Base-by-base conservation (phyloP, 805 yeast genomes). In the Nadsonia fulvescens region DNA sequence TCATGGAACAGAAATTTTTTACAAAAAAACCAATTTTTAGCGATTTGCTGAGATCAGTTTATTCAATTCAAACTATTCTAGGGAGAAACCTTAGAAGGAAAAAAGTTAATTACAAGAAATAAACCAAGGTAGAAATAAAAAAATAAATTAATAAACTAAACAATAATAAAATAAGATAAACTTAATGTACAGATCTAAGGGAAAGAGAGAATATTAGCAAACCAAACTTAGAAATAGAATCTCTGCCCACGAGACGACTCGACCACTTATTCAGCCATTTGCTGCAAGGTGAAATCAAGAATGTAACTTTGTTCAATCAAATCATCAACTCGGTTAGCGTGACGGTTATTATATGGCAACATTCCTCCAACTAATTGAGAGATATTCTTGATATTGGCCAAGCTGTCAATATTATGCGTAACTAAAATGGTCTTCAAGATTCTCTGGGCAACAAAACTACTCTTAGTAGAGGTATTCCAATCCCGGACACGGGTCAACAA, bases 401-500 rank as follows among this genome's bases (percentile, higher is more conserved):
- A 47, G 30, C 58, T 58, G 11, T 66, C 68, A 15, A 73, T 54
- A 12, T 61, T 54, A 37, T 67, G 66, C 24, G 56, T 57, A 21
- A 54, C 50, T 32, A 89, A 53, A 17, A 86, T 51, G 13, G 77
- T 71, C 36, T 66, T 60, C 27, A 86, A 58, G 21, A 82, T 52
- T 31, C 68, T 70, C 50, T 86, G 98, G 8, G 93, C 77, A 30
- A 79, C 64, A 27, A 64, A 68, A 42, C 78, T 78, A 18, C 79
- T 70, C 42, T 70, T 68, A 28, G 78, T 75, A 47, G 81, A 86
- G 23, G 91, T 73, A 47, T 89, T 89, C 99, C 99, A 89, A 44
- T 81, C 93, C 39, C 95, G 66, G 12, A 83, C 59, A 40, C 92
- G 70, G 42, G 66, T 66, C 47, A 89, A 63, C 13, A 89, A 47